phyloP scores from a whole-genome alignment of 1,139 yeast genomes.

The Hyphopichia burtonii region DNA sequence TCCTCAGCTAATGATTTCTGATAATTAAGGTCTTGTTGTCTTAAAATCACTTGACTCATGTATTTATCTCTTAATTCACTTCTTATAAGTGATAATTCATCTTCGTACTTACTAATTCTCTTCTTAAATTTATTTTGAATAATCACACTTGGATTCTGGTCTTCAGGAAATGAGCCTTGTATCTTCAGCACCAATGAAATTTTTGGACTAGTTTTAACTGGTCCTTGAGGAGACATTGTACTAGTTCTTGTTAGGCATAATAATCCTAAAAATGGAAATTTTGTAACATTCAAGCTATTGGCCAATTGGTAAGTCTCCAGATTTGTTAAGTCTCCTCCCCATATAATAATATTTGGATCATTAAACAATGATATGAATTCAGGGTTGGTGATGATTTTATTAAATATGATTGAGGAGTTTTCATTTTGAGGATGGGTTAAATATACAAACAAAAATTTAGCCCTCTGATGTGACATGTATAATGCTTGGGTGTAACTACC shows the following conservation, averaged over 20 bases:
- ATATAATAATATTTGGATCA: slow-evolving; percentile 56
- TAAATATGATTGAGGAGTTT: slow-evolving; percentile 52
- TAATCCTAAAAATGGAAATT: slow-evolving; percentile 78
- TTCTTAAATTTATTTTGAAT: slow-evolving; percentile 41
- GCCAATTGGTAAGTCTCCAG: slow-evolving; percentile 87
- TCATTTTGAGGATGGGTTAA: slow-evolving; percentile 76
- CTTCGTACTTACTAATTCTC: slow-evolving; percentile 56
- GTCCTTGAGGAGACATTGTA: slow-evolving; percentile 61
- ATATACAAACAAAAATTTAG: slow-evolving; percentile 70
- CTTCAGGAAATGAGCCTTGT: slow-evolving; percentile 57
- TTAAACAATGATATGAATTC: slow-evolving; percentile 52
- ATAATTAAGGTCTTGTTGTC: slow-evolving; percentile 79
- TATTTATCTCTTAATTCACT: slow-evolving; percentile 62
- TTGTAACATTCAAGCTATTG: slow-evolving; percentile 67
- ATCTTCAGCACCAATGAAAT: slow-evolving; percentile 63
- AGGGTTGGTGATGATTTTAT: slow-evolving; percentile 55
- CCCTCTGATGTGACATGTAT: slow-evolving; percentile 62
- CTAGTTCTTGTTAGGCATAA: slow-evolving; percentile 56
- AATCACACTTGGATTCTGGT: slow-evolving; percentile 17
- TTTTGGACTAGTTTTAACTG: slow-evolving; percentile 49
- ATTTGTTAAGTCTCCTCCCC: slow-evolving; percentile 86
- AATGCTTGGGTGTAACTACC: slow-evolving; percentile 81
- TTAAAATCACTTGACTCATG: slow-evolving; percentile 57
- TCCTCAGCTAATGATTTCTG: slow-evolving; percentile 66
- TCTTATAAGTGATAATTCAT: slow-evolving; percentile 57